A percentile compares a stretch with the other conserved stretches of the same genome.
These are phyloP conservation scores for Apiospora koreana DNA, from an alignment of 2,329 filamentous ascomycete species.

Conservation along the genomic window DNA sequence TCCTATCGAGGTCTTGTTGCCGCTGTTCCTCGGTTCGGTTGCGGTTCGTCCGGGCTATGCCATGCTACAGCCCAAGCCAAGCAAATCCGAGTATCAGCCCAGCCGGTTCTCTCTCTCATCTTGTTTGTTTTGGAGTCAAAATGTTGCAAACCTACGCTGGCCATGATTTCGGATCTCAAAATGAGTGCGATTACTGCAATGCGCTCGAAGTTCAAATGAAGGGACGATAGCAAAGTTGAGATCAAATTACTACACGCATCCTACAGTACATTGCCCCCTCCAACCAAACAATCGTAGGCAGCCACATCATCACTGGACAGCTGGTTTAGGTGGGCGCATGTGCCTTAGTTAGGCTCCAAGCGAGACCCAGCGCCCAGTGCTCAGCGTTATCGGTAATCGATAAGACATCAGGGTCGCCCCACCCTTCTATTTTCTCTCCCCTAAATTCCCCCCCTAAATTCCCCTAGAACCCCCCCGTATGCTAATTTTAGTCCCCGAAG, in stretches of 20 bases:
- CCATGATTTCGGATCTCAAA: neutral
- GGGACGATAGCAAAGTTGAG: neutral
- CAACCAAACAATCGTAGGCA: neutral
- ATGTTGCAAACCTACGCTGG: slow-evolving; percentile 1
- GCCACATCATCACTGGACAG: slow-evolving; percentile 3
- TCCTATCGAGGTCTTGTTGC: slow-evolving; percentile 72
- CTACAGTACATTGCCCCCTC: neutral
- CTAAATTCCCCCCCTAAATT: no score
- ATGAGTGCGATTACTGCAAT: neutral
- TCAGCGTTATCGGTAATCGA: neutral
- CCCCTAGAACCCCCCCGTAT: no score
- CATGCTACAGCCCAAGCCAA: slow-evolving; percentile 63
- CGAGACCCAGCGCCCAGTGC: no score
- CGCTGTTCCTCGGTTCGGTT: slow-evolving; percentile 69
- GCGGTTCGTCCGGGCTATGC: slow-evolving; percentile 69
- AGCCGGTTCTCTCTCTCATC: neutral
- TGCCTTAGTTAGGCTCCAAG: neutral
- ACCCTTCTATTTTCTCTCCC: neutral
- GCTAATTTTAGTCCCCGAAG: neutral
- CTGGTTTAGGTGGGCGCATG: neutral
- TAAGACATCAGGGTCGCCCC: neutral
- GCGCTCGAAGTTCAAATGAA: neutral
- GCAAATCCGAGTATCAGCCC: neutral
- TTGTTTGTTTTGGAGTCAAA: neutral
- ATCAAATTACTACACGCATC: neutral